Base-by-base conservation (phyloP, 352 stramenopile species). In the Globisporangium cylindrosporum region DNA sequence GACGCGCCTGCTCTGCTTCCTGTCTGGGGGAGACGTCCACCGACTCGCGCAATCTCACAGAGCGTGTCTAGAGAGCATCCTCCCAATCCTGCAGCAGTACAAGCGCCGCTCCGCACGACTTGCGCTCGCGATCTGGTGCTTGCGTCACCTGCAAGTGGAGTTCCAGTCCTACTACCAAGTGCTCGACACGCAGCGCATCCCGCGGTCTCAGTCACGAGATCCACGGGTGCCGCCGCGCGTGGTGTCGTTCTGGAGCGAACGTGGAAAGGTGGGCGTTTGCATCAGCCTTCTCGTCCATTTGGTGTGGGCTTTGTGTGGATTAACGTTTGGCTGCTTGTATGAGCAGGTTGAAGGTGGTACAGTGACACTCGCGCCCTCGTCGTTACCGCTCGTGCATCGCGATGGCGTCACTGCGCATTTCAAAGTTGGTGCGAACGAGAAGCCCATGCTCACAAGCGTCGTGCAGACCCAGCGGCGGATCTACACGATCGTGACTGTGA, bases 371-470 rank as follows among this genome's bases (percentile, higher is more conserved):
- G 67, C 65, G n/a, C 69, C 73, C 20, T 59, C 66, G 0, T 57
- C 72, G 22, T 36, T 85, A 48, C 78, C 78, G 12, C 58, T 56
- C 51, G 74, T 79, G 8, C 72, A 82, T n/a, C 34, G 48, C 1
- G 62, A 79, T 25, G 78, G 74, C 0, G n/a, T 84, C 18, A 68
- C 58, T 32, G 62, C 64, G 62, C 69, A 48, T 53, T 84, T 86
- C 38, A 56, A 61, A 25, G 49, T 59, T 5, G 38, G 34, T 14
- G 27, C 27, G 14, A 53, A 38, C 51, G 73, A 59, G 25, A 73
- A 69, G 9, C 83, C 83, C 25, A 89, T 91, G 81, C 78, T 91
- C 53, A 84, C 73, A 48, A 88, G 79, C 58, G 83, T 88, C 54
- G 76, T 80, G 38, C 80, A 85, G 66, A 71, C 43, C 15, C 73